Evolutionary conservation across 1,139 yeast genomes (phyloP).

Genomic region (Nakaseomyces sp.): DNA sequence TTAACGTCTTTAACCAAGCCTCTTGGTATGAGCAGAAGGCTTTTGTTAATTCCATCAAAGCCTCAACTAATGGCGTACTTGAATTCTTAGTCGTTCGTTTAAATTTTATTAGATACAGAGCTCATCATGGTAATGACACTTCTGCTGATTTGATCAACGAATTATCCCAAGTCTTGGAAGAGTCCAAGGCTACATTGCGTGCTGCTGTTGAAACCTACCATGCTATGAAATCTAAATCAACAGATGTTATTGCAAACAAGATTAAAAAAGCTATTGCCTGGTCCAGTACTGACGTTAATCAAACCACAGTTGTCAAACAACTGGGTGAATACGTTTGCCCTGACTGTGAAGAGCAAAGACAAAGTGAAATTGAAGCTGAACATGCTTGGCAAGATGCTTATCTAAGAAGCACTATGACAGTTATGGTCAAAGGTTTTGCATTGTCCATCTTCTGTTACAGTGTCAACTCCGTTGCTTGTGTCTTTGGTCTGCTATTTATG

Average conservation of each 20-base stretch:
- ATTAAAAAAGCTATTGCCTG: neutral
- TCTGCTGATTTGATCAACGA: neutral
- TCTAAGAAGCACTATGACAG: neutral
- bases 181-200: neutral
- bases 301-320: neutral
- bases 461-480: neutral
- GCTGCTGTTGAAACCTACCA: neutral
- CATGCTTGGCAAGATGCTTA: neutral
- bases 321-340: neutral
- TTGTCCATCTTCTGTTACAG: neutral
- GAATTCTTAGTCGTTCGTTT: neutral
- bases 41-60: neutral
- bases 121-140: neutral
- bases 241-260: neutral
- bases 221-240: neutral
- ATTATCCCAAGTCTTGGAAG: neutral
- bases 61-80: neutral
- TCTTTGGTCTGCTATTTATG: neutral
- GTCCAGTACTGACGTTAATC: neutral
- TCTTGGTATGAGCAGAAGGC: neutral
- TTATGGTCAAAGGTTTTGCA: neutral
- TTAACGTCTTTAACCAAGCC: neutral
- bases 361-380: conserved; percentile 2
- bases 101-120: neutral
- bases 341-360: conserved; percentile 2